Conservation (phyloP, 176 grass and related monocot species). For the Ensete ventricosum region DNA sequence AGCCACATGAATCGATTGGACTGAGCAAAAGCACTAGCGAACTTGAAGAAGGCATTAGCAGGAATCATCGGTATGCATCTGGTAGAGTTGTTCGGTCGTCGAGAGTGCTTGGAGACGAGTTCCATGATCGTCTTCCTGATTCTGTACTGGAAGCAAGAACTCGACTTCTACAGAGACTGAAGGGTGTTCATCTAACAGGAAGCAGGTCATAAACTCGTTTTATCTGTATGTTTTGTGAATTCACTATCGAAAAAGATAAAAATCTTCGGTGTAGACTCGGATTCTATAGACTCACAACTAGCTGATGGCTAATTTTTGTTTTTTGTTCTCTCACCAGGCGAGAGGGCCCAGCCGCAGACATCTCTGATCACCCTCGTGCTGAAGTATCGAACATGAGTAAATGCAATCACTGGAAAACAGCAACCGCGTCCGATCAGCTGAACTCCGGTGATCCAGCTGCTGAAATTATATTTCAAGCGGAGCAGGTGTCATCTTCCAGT, state of each 20-base stretch:
- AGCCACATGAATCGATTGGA: not conserved
- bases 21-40: not conserved
- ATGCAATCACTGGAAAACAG: not conserved
- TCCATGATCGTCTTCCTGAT: constrained; percentile 9
- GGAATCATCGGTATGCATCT: not conserved
- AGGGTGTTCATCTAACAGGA: not conserved
- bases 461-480: not conserved
- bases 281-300: not conserved
- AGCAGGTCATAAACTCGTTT: not conserved
- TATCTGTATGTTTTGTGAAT: not conserved
- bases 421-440: not conserved
- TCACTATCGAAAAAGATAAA: not conserved
- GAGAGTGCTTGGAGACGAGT: not conserved
- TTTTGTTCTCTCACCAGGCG: not conserved
- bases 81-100: not conserved
- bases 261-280: not conserved
- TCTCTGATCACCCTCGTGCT: not conserved
- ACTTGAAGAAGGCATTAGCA: not conserved
- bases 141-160: not conserved
- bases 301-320: not conserved
- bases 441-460: not conserved
- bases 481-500: not conserved
- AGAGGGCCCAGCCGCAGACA: not conserved
- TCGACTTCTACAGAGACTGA: not conserved
- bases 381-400: not conserved